Evolutionary conservation across 2,329 filamentous ascomycete species (phyloP).

Genomic region (Cladosporium oxysporum): DNA sequence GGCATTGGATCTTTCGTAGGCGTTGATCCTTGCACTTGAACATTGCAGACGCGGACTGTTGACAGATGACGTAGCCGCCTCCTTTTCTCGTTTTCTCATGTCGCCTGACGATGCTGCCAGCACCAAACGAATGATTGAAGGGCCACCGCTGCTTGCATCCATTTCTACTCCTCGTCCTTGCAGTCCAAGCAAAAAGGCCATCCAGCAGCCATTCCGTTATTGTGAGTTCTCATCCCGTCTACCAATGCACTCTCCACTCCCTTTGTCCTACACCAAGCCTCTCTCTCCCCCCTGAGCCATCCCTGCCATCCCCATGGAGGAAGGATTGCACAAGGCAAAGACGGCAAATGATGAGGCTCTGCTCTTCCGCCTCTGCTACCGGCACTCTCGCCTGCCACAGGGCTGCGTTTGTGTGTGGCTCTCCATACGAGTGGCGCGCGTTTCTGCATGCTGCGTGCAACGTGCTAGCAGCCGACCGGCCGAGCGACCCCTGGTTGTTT

Average conservation of each 20-base stretch:
- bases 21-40: background rate
- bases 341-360: background rate
- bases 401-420: background rate
- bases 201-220: background rate
- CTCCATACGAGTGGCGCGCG: background rate
- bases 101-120: background rate
- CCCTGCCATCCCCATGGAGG: background rate
- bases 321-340: background rate
- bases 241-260: background rate
- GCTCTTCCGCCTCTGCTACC: background rate
- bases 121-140: background rate
- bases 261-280: background rate
- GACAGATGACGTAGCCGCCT: background rate
- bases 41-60: background rate
- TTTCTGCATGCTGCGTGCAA: background rate
- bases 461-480: background rate
- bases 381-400: background rate
- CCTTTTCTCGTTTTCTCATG: background rate
- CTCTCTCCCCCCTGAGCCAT: background rate
- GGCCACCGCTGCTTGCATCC: background rate
- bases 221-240: background rate
- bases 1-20: background rate
- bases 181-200: background rate
- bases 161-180: background rate
- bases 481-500: conserved; percentile 8